Base-by-base conservation (phyloP, 176 grass and related monocot species). In the Saccharum spontaneum region DNA sequence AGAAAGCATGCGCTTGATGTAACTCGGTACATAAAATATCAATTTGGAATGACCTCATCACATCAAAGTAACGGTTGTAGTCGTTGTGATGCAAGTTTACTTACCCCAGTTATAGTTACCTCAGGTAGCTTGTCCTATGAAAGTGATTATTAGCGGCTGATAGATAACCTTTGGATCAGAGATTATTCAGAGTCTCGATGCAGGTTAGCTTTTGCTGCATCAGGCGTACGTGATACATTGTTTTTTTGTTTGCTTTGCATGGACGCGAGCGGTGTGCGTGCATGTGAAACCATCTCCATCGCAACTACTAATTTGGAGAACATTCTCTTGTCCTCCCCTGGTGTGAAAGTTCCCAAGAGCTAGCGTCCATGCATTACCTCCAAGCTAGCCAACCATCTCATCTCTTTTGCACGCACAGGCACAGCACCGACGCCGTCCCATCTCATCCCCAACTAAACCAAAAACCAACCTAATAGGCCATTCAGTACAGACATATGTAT, bases 301-400 rank as follows among this genome's bases (percentile, higher is more conserved):
- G 41, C 67, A 88, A 79, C 82, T 45, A 50, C 78, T 75, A 67
- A 62, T 78, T 73, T 65, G 83, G 90, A 82, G 82, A 88, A 91
- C 90, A 91, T 91, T 88, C 86, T 18, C 83, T 79, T 52, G 83
- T 83, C 86, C 39, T 79, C 41, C 82, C 79, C 39, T 22, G 72
- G 36, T 82, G 14, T 64, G 79, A 79, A 91, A 75, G 78, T 6
- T 41, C 45, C 73, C 78, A 86, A 86, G 26, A 49, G 49, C 83
- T 82, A 88, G 39, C 18, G 41, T 87, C 90, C 86, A 86, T 50
- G 28, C 71, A 78, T 82, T 82, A 77, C 57, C 73, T 88, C 66
- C 90, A 86, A 88, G 24, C 63, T 66, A 83, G 34, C 49, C 73
- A 79, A 43, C 48, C 76, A 75, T 64, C 52, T 59, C 20, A 22